Conservation (phyloP, 1,139 yeast species). For the Yarrowia galli region DNA sequence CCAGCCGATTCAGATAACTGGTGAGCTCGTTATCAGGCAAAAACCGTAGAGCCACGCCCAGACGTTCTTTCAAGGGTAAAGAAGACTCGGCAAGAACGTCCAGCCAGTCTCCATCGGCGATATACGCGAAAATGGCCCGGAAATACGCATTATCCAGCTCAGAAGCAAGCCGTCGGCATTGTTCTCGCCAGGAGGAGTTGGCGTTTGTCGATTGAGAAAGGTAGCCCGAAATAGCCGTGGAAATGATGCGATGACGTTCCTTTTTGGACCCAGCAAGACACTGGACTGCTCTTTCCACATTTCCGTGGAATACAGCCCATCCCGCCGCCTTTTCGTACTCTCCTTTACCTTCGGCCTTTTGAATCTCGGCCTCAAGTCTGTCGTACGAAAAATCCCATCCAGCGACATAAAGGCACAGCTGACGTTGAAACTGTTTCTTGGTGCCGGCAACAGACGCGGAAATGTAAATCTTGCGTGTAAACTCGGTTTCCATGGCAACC, state of each 20-base stretch:
- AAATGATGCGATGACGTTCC: slow-evolving; percentile 75
- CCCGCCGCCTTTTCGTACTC: slow-evolving; percentile 92
- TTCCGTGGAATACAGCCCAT: slow-evolving; percentile 96
- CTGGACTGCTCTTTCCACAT: slow-evolving; percentile 78
- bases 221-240: slow-evolving; percentile 95
- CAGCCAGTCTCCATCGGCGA: slow-evolving; percentile 96
- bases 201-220: slow-evolving; percentile 70
- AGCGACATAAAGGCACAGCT: slow-evolving; percentile 79
- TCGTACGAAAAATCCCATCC: slow-evolving; percentile 89
- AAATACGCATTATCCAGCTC: slow-evolving; percentile 90
- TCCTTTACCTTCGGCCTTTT: slow-evolving; percentile 63
- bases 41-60: slow-evolving; percentile 89
- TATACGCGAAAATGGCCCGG: slow-evolving; percentile 89
- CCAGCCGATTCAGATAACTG: slow-evolving; percentile 65
- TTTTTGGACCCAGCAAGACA: slow-evolving; percentile 66
- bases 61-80: slow-evolving; percentile 82
- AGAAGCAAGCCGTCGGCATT: slow-evolving; percentile 84
- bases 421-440: slow-evolving; percentile 59
- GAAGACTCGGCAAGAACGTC: slow-evolving; percentile 92
- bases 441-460: slow-evolving; percentile 45
- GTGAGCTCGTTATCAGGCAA: slow-evolving; percentile 73
- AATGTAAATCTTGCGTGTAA: slow-evolving; percentile 51
- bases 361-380: slow-evolving; percentile 76
- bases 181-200: slow-evolving; percentile 92
- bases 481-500: slow-evolving; percentile 42